phyloP scores from a whole-genome alignment of 148 eudicot species.

The Polygonum maritimum region DNA sequence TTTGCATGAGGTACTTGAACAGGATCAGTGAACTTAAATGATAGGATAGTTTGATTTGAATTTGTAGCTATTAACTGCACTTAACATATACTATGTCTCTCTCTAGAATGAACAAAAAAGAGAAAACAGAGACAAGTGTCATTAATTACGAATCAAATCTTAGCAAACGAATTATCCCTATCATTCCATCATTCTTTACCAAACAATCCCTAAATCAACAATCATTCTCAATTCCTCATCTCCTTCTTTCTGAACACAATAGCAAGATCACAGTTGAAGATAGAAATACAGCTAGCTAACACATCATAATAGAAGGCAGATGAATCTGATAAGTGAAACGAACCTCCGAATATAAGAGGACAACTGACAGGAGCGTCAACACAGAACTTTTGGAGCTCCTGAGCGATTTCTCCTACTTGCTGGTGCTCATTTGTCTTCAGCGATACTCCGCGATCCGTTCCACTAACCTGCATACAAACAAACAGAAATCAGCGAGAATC shows the following conservation, averaged over 20 bases:
- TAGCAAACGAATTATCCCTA: neutral
- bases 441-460: conserved; percentile 76
- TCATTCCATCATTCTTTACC: neutral
- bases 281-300: neutral
- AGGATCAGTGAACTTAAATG: too few species aligned
- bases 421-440: conserved; percentile 55
- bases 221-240: neutral
- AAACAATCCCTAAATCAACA: neutral
- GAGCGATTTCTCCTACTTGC: conserved; percentile 68
- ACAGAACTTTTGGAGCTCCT: conserved; percentile 56
- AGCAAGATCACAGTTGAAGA: neutral
- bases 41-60: neutral
- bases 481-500: neutral
- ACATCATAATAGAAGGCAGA: neutral
- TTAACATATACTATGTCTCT: neutral
- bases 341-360: conserved; percentile 96
- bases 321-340: conserved; percentile 2
- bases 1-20: too few species aligned
- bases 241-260: neutral
- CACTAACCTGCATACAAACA: conserved; percentile 40
- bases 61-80: neutral
- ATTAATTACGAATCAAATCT: neutral
- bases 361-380: conserved; percentile 75
- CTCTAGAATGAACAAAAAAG: neutral
- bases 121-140: neutral